Evolutionary conservation across 176 grass and related monocot genomes (phyloP).

Genomic region (Eragrostis nindensis): DNA sequence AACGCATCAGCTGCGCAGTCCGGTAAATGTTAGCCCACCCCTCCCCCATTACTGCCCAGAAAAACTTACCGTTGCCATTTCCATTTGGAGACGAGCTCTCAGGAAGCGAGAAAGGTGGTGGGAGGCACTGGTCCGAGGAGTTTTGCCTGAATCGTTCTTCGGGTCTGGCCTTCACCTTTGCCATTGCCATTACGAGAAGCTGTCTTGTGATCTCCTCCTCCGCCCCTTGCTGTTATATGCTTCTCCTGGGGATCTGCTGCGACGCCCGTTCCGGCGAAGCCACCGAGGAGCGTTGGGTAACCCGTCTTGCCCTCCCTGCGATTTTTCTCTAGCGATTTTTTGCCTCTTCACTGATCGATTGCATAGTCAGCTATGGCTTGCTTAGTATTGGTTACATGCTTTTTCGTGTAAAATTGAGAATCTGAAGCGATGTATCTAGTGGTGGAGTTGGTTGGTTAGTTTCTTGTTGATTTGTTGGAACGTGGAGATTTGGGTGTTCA

Average conservation of each 20-base stretch:
- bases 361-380: not conserved
- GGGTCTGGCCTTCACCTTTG: not conserved
- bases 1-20: too few species aligned
- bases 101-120: not conserved
- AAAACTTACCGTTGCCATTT: too few species aligned
- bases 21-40: too few species aligned
- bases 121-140: not conserved
- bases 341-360: not conserved
- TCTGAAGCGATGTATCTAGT: not conserved
- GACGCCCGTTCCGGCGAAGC: not conserved
- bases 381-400: not conserved
- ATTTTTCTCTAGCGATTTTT: not conserved
- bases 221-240: not conserved
- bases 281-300: conserved; percentile 27
- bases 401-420: not conserved
- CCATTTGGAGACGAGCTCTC: not conserved
- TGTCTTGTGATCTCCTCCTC: not conserved
- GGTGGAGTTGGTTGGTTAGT: not conserved
- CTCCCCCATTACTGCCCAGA: too few species aligned
- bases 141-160: not conserved
- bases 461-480: conserved; percentile 13
- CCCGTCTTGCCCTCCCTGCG: not conserved
- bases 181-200: not conserved
- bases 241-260: not conserved
- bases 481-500: not conserved